Evolutionary conservation across 306 rosid species (phyloP), one percentile per base, ranked within the genome.

Genomic region (Gastrolobium villosum): DNA sequence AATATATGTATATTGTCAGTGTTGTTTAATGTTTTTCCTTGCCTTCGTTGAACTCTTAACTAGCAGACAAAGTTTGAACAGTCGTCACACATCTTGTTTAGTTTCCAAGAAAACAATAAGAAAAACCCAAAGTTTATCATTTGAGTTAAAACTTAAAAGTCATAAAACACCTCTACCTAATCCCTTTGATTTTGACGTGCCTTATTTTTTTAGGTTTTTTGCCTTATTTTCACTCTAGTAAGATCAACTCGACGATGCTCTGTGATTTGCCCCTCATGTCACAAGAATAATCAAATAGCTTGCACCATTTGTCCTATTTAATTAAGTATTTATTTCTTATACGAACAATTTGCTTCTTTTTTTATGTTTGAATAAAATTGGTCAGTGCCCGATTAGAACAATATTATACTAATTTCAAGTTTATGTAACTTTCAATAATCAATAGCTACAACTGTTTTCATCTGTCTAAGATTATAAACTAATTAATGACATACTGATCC

Each of bases 241-340:
- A 43, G 2, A 60, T 61, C 45, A 80, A 75, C 70, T 81, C 73
- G 13, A 84, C 90, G 90, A 70, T 65, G 72, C 76, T 84, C 60
- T 35, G 35, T 79, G 80, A 84, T 73, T 76, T 41, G 78, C 70
- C 73, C 56, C 66, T 79, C 87, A 79, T 65, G 56, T 87, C 77
- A 59, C 37, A 43, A 5, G 13, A 76, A 80, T 67, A 66, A 72
- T 76, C 37, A 68, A 75, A 78, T 75, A 59, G 28, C 64, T 50
- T 52, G 35, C 37, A 74, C 37, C 60, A 36, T 34, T 83, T 68
- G 68, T 68, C 75, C 65, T 60, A 44, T 60, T 36, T 20, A 55
- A 65, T 39, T 45, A 44, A 37, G 44, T 45, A 70, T 72, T 65
- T 65, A 10, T 39, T 56, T 49, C 53, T 57, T 20, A 5, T 34